Conservation (phyloP, 371 early-diverging fungal genomes). For the Haplosporangium sp. region DNA sequence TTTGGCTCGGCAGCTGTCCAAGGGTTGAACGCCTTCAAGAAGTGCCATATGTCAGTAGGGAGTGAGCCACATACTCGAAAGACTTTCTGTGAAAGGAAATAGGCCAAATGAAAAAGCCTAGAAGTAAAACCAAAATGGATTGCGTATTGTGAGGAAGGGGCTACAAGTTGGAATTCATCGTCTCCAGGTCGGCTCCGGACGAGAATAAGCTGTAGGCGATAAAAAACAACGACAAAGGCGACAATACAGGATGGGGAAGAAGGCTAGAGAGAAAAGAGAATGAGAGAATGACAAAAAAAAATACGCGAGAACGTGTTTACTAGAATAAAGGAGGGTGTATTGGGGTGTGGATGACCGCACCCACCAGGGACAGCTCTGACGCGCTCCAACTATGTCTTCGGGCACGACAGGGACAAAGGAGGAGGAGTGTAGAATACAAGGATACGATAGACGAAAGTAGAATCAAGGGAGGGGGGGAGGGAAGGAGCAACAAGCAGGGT, state of each 20-base stretch:
- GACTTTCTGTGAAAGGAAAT: too few species aligned
- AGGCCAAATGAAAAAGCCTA: too few species aligned
- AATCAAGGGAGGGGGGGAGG: slow-evolving; percentile 2
- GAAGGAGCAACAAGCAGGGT: neutral
- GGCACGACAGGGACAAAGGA: slow-evolving; percentile 5
- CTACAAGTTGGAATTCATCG: neutral
- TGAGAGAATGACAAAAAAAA: neutral
- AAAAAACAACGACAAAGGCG: too few species aligned
- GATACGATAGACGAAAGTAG: neutral
- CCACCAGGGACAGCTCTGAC: slow-evolving; percentile 1
- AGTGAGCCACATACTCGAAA: too few species aligned
- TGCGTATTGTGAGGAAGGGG: too few species aligned
- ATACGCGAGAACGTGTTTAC: neutral
- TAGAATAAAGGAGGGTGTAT: neutral
- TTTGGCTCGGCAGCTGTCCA: too few species aligned
- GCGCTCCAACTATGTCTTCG: neutral
- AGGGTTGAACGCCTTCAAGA: too few species aligned
- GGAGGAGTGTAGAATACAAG: neutral
- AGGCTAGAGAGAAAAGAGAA: neutral
- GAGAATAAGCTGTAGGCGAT: neutral
- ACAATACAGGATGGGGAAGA: neutral
- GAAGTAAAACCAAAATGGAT: too few species aligned
- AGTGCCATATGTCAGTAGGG: too few species aligned
- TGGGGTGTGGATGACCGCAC: slow-evolving; percentile 2
- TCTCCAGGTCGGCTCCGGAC: neutral